Conservation (phyloP, 2,329 filamentous ascomycete genomes). For the Tolypocladium capitatum region DNA sequence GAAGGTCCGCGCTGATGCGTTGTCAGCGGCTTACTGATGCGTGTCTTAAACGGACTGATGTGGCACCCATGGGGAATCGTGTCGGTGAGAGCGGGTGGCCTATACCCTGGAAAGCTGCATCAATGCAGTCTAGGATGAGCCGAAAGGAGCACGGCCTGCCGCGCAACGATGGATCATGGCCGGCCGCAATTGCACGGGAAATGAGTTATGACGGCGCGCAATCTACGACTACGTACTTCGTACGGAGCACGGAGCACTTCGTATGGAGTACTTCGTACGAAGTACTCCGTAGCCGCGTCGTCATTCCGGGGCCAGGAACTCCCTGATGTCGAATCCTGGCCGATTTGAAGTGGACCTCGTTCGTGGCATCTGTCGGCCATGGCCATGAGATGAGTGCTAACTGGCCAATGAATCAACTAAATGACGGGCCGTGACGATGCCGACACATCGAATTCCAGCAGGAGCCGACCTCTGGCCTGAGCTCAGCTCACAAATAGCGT, state of each 20-base stretch:
- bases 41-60: neutral
- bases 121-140: too few relatives aligned
- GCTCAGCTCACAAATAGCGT: neutral
- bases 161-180: too few relatives aligned
- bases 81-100: neutral
- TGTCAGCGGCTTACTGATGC: neutral
- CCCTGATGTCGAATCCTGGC: neutral
- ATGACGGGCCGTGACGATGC: neutral
- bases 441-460: neutral
- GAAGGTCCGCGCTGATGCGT: neutral
- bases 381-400: too few relatives aligned
- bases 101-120: neutral
- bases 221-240: too few relatives aligned
- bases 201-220: too few relatives aligned
- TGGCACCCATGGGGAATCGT: too few relatives aligned
- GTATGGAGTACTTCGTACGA: too few relatives aligned
- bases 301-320: neutral
- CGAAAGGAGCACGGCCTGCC: too few relatives aligned
- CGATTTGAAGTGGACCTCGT: neutral
- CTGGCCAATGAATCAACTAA: neutral
- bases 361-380: neutral
- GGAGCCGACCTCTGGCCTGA: neutral
- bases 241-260: too few relatives aligned
- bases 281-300: too few relatives aligned
- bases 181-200: neutral